Conservation (phyloP, 2,329 filamentous ascomycete genomes). For the Ascocoryne sarcoides region DNA sequence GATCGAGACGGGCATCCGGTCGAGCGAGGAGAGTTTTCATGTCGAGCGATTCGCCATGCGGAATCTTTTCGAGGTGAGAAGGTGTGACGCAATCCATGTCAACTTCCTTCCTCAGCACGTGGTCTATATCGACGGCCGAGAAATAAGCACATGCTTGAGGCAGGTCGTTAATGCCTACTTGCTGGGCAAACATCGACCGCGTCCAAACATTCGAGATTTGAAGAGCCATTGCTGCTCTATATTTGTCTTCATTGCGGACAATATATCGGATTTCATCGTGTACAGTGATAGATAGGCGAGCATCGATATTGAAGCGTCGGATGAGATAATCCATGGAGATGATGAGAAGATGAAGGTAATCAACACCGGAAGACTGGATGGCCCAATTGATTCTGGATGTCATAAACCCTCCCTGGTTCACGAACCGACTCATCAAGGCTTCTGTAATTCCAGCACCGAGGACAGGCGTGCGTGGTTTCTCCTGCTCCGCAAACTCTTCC, state of each 20-base stretch:
- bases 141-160: constrained; percentile 95
- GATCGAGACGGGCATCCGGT: constrained; percentile 58
- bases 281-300: constrained; percentile 84
- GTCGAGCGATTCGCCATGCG: constrained; percentile 79
- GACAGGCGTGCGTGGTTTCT: constrained; percentile 81
- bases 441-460: constrained; percentile 94
- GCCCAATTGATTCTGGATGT: constrained; percentile 98
- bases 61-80: constrained; percentile 68
- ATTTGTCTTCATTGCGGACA: constrained; percentile 76
- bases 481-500: constrained; percentile 95
- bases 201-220: constrained; percentile 97
- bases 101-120: constrained; percentile 94
- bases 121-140: constrained; percentile 88
- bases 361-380: constrained; percentile 93
- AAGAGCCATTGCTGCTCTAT: constrained; percentile 82
- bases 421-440: constrained; percentile 79
- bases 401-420: constrained; percentile 85
- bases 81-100: constrained; percentile 97
- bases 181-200: constrained; percentile 91
- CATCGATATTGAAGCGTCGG: constrained; percentile 74
- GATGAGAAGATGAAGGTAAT: constrained; percentile 91
- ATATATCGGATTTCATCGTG: constrained; percentile 97
- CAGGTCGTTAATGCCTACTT: constrained; percentile 90
- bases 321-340: constrained; percentile 91
- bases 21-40: constrained; percentile 71